Evolutionary conservation across 2,329 filamentous ascomycete species (phyloP), one percentile per base, ranked within the genome.

Genomic region (Pseudohalonectria lignicola): DNA sequence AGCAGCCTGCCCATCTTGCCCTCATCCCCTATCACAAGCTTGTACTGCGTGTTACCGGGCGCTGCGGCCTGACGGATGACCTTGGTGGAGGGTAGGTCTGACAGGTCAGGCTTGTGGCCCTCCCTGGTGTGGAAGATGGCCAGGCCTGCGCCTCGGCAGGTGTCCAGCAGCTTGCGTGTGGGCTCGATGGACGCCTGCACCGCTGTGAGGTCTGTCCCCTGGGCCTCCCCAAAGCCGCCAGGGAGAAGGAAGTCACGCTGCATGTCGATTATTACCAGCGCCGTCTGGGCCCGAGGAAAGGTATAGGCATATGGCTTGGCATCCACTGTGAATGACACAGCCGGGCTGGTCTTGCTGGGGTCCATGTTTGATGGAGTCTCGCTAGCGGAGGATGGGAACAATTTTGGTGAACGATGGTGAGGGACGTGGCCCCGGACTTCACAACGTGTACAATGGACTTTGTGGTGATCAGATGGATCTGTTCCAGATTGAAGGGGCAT

Each of bases 241-340:
- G 59, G 47, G 30, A 64, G 56, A 48, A 58, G 48, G 56, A 62
- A 73, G 53, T 73, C 69, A 40, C 64, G 63, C 50, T 74, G 69
- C 59, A 74, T 68, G 53, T 75, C 70, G 47, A 74, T 66, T 40
- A 75, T 59, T 3, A 74, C 50, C 23, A 74, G 54, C 2, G 69
- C 69, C 4, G 69, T 73, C 18, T 57, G 66, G 5, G 39, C 34
- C 2, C 57, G 55, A 8, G 56, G 51, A 35, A 69, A 57, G 12
- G 51, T 49, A 37, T 50, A 59, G 12, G 48, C 46, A 41, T 55
- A 55, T 2, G 54, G 55, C 34, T 43, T 32, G 25, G 45, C 44
- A 21, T 43, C 40, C 40, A 36, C 50, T 48, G 4, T 47, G 49
- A 34, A 26, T 7, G 23, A 8, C 8, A 12, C 12, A 7, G 12